Base-by-base conservation (phyloP, 345 rosid genomes). In the Toxicodendron radicans region DNA sequence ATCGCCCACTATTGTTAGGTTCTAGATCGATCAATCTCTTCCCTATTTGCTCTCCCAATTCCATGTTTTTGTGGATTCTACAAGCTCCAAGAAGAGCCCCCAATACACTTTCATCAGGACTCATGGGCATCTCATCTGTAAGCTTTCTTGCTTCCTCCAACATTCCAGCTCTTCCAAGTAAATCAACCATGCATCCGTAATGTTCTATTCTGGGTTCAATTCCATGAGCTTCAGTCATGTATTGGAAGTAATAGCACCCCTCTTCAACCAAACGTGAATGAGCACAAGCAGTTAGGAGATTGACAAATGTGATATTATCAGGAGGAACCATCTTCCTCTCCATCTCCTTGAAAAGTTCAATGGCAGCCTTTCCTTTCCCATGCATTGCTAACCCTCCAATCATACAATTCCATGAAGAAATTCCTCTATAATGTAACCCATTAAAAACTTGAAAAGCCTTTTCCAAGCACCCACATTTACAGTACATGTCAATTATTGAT, bases 71-170 rank as follows among this genome's bases (percentile, higher is more conserved):
- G 54, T 79, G 84, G 58, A 70, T 76, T 74, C 59, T 78, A 70
- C 89, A 82, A 35, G 86, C 89, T 33, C 86, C 91, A 7, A 82
- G 45, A 56, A 82, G 73, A 56, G 86, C 87, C 43, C 91, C 76
- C 21, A 75, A 57, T 16, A 80, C 81, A 51, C 82, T 68, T 0
- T 60, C 87, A 66, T 83, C 83, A 17, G 87, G 80, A 58, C 18
- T 23, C 82, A 64, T 73, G 1, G 81, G 83, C 85, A 84, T 84
- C 67, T 63, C 78, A 3, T 82, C 71, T 10, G 78, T 73, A 12
- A 81, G 63, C 76, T 72, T 62, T 64, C 60, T 79, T 21, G 87
- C 82, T 72, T 85, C 89, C 58, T 77, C 74, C 67, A 83, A 58
- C 75, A 82, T 60, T 64, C 85, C 87, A 33, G 82, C 83, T 71